Conservation (phyloP, 2,329 filamentous ascomycete genomes). For the Ophiostoma perfectum region DNA sequence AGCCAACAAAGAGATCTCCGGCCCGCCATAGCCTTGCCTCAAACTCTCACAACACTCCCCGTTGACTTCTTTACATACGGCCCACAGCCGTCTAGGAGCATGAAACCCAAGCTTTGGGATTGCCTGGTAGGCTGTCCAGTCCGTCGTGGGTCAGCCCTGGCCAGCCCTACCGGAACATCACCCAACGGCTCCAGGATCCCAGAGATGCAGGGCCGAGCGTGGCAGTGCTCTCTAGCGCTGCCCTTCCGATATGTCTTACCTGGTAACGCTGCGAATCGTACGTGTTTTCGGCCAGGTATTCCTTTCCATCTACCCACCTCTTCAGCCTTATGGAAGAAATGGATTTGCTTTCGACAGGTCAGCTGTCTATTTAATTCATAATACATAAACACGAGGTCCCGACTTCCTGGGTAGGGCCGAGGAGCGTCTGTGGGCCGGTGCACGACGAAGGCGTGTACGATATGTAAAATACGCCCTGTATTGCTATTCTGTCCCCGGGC, state of each 20-base stretch:
- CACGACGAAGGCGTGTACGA: neutral
- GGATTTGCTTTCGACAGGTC: neutral
- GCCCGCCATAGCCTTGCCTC: neutral
- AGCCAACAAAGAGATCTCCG: conserved; percentile 8
- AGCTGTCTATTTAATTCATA: neutral
- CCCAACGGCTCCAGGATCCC: conserved; percentile 12
- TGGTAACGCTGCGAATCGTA: neutral
- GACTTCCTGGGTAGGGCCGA: neutral
- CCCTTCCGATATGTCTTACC: neutral
- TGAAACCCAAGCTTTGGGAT: neutral
- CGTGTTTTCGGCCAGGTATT: neutral
- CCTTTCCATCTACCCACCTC: neutral
- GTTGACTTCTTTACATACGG: no score
- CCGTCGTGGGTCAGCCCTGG: conserved; percentile 18
- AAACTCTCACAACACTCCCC: neutral
- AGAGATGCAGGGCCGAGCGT: conserved; percentile 29
- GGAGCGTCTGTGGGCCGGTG: conserved; percentile 2
- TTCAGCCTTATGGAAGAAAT: neutral
- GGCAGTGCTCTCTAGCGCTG: conserved; percentile 31
- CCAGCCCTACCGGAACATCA: conserved; percentile 13
- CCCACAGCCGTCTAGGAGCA: neutral
- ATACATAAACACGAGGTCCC: neutral
- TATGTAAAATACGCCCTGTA: neutral
- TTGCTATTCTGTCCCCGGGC: neutral
- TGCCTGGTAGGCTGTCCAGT: conserved; percentile 12